Evolutionary conservation across 805 yeast genomes (phyloP).

Genomic region (Candida odintsovae): DNA sequence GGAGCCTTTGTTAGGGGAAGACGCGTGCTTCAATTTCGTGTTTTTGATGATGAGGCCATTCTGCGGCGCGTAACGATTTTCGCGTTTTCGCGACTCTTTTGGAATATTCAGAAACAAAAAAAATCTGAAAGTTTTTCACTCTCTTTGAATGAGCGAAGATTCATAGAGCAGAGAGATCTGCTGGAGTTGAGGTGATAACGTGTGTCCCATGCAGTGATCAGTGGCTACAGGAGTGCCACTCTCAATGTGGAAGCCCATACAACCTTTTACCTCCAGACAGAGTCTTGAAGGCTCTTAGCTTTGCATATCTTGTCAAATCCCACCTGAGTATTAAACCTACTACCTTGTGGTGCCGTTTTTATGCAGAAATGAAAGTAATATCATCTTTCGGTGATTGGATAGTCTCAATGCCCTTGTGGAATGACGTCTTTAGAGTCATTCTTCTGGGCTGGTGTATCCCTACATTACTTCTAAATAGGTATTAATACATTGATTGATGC

Average conservation of each 20-base stretch:
- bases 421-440: background rate
- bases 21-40: background rate
- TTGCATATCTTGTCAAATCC: conserved; percentile 42
- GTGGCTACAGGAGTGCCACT: background rate
- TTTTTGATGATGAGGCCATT: background rate
- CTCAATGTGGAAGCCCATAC: background rate
- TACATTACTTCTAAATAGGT: conserved; percentile 7
- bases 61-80: background rate
- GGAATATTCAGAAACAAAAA: no score
- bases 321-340: conserved; percentile 26
- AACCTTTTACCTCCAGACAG: background rate
- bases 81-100: background rate
- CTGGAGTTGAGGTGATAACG: background rate
- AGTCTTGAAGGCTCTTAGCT: background rate
- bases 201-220: background rate
- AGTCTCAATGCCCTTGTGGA: conserved; percentile 26
- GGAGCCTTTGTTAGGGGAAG: background rate
- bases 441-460: conserved; percentile 24
- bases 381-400: conserved; percentile 12
- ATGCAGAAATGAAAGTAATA: conserved; percentile 31
- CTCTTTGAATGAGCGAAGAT: no score
- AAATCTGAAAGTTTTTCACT: background rate
- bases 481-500: background rate
- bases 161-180: background rate
- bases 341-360: conserved; percentile 38